Percentiles rank a stretch among this genome's conserved stretches.
Evolutionary conservation across 148 eudicot species (phyloP).

Genomic region (Arctostaphylos glauca): DNA sequence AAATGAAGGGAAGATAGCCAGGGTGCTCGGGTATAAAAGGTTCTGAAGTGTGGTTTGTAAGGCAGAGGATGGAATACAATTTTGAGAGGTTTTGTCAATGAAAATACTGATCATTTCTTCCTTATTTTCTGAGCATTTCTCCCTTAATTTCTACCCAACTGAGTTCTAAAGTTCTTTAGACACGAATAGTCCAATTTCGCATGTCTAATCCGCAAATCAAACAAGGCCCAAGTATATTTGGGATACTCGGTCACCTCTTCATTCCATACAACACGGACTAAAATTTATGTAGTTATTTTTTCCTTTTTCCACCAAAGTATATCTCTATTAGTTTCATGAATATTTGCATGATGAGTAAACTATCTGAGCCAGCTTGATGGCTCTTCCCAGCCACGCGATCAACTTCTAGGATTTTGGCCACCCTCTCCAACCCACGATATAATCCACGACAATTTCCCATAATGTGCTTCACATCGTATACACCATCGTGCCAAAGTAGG

Average conservation of each 20-base stretch:
- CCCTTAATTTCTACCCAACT: too few species aligned
- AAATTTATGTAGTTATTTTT: not conserved
- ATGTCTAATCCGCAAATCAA: too few species aligned
- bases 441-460: slow-evolving; percentile 28
- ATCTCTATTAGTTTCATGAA: not conserved
- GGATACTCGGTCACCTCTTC: not conserved
- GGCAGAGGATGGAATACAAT: too few species aligned
- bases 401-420: slow-evolving; percentile 29
- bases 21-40: too few species aligned
- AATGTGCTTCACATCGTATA: slow-evolving; percentile 37
- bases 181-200: too few species aligned
- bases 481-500: slow-evolving; percentile 27
- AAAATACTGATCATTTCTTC: too few species aligned
- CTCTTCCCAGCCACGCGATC: slow-evolving; percentile 14
- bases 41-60: too few species aligned
- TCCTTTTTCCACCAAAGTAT: not conserved
- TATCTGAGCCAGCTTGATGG: slow-evolving; percentile 9
- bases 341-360: not conserved
- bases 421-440: slow-evolving; percentile 42
- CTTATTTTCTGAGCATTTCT: too few species aligned
- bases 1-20: too few species aligned
- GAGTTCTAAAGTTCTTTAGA: too few species aligned
- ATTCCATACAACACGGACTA: not conserved
- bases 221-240: too few species aligned
- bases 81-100: too few species aligned